Evolutionary conservation across 1,284 basidiomycete species (phyloP).

Genomic region (Peniophora sp.): DNA sequence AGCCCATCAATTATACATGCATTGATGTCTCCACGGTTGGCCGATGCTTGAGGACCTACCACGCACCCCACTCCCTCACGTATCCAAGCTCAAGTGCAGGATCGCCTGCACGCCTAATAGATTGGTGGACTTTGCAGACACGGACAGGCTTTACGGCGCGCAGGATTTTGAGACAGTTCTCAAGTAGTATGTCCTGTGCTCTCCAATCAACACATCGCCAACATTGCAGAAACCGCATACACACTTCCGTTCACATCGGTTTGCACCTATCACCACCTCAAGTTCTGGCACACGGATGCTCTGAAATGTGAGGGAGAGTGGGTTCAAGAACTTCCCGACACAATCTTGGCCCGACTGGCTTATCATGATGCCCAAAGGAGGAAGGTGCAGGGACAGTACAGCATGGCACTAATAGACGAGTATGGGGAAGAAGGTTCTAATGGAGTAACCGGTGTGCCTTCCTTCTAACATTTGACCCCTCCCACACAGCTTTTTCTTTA

Average conservation of each 20-base stretch:
- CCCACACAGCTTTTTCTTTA: background rate
- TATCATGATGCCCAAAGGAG: background rate
- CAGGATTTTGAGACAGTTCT: background rate
- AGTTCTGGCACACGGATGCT: background rate
- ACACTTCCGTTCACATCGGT: background rate
- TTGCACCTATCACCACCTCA: background rate
- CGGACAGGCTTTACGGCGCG: background rate
- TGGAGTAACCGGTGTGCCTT: too few relatives aligned
- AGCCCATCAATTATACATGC: background rate
- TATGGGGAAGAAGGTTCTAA: background rate
- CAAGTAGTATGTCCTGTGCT: background rate
- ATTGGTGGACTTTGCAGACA: background rate
- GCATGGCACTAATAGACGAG: background rate
- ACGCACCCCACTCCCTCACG: background rate
- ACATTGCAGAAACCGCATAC: background rate
- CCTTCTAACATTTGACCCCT: too few relatives aligned
- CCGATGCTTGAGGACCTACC: background rate
- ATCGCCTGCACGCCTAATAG: background rate
- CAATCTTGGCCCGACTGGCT: background rate
- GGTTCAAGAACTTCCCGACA: background rate
- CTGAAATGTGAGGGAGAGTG: background rate
- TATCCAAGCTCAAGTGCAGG: background rate
- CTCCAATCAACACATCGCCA: background rate
- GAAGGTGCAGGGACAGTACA: background rate
- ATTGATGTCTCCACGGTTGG: background rate